Percentiles rank a stretch among this genome's conserved stretches.
These are phyloP conservation scores for Microdochium bolleyi DNA, from an alignment of 2,329 filamentous ascomycete genomes.

Conservation along the genomic window DNA sequence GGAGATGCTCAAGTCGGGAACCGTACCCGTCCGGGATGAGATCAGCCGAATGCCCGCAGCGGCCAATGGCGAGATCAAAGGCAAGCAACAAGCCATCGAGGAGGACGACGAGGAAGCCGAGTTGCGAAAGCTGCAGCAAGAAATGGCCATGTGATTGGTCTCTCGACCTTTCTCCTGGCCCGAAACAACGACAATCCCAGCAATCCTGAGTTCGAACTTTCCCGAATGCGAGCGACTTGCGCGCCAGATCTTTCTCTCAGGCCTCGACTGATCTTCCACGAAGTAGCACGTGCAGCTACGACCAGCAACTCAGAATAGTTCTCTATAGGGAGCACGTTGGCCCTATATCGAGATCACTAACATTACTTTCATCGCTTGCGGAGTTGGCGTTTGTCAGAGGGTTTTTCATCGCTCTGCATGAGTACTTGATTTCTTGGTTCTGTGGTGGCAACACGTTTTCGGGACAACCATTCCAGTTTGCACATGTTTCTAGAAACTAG, in stretches of 20 bases:
- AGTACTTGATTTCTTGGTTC: neutral
- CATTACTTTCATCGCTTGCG: neutral
- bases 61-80: slow-evolving; percentile 69
- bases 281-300: neutral
- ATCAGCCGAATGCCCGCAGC: slow-evolving; percentile 71
- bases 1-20: slow-evolving; percentile 85
- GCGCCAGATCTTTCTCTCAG: too few relatives aligned
- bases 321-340: neutral
- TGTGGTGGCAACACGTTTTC: neutral
- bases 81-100: slow-evolving; percentile 41
- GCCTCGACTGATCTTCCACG: too few relatives aligned
- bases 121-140: slow-evolving; percentile 83
- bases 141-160: slow-evolving; percentile 79
- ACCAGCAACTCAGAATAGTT: neutral
- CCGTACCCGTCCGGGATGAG: slow-evolving; percentile 71
- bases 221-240: too few relatives aligned
- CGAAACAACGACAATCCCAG: neutral
- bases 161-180: slow-evolving; percentile 2
- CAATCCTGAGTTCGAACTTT: neutral
- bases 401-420: neutral
- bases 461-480: neutral
- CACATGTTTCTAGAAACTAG: neutral
- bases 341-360: neutral
- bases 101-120: slow-evolving; percentile 97
- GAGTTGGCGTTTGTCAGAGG: neutral